Evolutionary conservation across 73 alveolate species (phyloP), one percentile per base, ranked within the genome.

Genomic region (Stentor coeruleus): DNA sequence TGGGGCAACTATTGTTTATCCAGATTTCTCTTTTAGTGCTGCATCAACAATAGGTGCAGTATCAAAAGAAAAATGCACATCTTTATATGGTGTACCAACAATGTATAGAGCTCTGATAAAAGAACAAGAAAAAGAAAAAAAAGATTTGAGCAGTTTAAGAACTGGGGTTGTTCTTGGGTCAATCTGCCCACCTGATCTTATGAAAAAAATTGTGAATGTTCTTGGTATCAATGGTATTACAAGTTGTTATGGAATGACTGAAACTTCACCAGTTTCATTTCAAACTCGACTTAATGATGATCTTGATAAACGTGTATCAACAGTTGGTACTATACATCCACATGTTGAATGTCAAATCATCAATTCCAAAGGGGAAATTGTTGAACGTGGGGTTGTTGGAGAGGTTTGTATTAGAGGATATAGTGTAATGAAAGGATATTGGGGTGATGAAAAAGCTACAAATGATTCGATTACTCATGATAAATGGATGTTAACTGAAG

Each of bases 11-110:
- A 88, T 88, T 81, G 93, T 92, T 26, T 90, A 81, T 35, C 97
- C 97, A 6, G 74, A 89, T 77, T 93, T 87, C 38, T 94, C 93
- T 3, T 92, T 92, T 77, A 76, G 73, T 76, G 88, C 97, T 3
- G 83, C 40, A 39, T 84, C 82, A 15, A 59, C 94, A 0, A 35
- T 92, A 85, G 82, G 84, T 75, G 76, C 91, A 26, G 81, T 81
- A 15, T 80, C 88, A 6, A 36, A 83, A 3, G 92, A 92, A 57
- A 76, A 85, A 81, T 39, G 90, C 6, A 86, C 94, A 39, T 30
- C 88, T 0, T 26, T 92, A 28, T 85, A 86, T 30, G 97, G 97
- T n/a, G 97, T 92, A 0, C 97, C 97, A 39, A 90, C 97, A 0
- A 92, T 92, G 96, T 92, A 90, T 82, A 74, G 74, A 58, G 94